These are phyloP conservation scores for Ophiostoma himal-ulmi DNA, from an alignment of 2,329 filamentous ascomycete species.

Conservation along the genomic window DNA sequence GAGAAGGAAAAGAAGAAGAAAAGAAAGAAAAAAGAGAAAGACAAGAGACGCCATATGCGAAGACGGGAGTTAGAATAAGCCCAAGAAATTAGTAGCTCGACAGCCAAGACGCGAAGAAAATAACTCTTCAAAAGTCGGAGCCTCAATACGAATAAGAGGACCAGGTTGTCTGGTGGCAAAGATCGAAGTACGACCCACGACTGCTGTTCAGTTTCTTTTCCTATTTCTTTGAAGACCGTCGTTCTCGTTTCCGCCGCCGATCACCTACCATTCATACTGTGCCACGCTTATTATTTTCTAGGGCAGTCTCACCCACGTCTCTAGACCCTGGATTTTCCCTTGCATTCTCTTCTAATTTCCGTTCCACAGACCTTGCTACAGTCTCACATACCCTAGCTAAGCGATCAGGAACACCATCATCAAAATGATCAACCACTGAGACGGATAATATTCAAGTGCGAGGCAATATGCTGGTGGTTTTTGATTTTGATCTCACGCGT, in stretches of 20 bases:
- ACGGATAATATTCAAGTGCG: not conserved
- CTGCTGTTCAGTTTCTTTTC: not conserved
- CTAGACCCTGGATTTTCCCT: not conserved
- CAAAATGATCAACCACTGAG: not conserved
- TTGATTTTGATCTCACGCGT: not conserved
- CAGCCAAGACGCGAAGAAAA: not conserved
- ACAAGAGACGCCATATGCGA: not conserved
- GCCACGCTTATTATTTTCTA: not conserved
- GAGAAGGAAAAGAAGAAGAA: no score
- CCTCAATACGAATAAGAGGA: not conserved
- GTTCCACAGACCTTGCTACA: not conserved
- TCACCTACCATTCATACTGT: not conserved
- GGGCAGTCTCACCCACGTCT: not conserved
- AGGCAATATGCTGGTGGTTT: not conserved
- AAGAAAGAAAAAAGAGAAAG: not conserved
- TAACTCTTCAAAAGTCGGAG: not conserved
- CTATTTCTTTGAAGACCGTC: not conserved
- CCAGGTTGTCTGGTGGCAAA: not conserved
- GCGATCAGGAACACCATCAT: not conserved
- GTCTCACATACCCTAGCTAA: not conserved
- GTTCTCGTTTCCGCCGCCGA: not conserved
- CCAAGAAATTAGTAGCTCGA: not conserved
- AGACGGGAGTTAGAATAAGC: not conserved
- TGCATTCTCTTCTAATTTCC: not conserved
- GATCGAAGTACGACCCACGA: not conserved